phyloP scores from a whole-genome alignment of 2,329 filamentous ascomycete genomes.

The Epichloe bromicola region DNA sequence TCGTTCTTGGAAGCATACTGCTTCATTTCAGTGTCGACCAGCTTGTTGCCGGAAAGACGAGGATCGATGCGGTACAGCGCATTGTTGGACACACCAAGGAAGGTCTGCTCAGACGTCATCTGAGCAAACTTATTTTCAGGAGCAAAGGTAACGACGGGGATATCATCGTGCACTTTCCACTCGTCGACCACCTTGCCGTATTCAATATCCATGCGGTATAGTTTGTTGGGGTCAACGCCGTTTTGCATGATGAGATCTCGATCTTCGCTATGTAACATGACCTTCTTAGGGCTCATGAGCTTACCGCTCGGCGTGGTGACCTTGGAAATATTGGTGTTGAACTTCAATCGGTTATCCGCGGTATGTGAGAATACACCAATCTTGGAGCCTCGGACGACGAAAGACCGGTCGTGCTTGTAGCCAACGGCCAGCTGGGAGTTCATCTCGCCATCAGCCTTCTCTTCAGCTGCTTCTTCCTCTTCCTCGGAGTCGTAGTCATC shows the following conservation, averaged over 20 bases:
- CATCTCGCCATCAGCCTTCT: slow-evolving; percentile 60
- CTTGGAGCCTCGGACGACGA: slow-evolving; percentile 92
- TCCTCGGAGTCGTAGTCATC: slow-evolving; percentile 60
- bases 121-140: slow-evolving; percentile 97
- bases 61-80: slow-evolving; percentile 90
- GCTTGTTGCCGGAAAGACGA: slow-evolving; percentile 76
- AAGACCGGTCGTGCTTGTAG: slow-evolving; percentile 93
- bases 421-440: slow-evolving; percentile 93
- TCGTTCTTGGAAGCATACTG: slow-evolving; percentile 96
- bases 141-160: slow-evolving; percentile 80
- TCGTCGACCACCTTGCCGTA: slow-evolving; percentile 97
- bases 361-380: slow-evolving; percentile 99
- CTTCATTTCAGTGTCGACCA: slow-evolving; percentile 86
- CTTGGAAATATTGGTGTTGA: slow-evolving; percentile 94
- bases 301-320: slow-evolving; percentile 79
- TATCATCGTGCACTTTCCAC: slow-evolving; percentile 96
- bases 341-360: slow-evolving; percentile 80
- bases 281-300: slow-evolving; percentile 87
- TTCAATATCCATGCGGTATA: slow-evolving; percentile 96
- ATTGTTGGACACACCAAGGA: slow-evolving; percentile 85
- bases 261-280: slow-evolving; percentile 90
- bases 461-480: slow-evolving; percentile 58
- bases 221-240: slow-evolving; percentile 66
- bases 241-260: slow-evolving; percentile 84
- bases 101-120: slow-evolving; percentile 90